These are phyloP conservation scores for Pinus albicaulis DNA, from an alignment of 75 land plant species.

Conservation along the genomic window DNA sequence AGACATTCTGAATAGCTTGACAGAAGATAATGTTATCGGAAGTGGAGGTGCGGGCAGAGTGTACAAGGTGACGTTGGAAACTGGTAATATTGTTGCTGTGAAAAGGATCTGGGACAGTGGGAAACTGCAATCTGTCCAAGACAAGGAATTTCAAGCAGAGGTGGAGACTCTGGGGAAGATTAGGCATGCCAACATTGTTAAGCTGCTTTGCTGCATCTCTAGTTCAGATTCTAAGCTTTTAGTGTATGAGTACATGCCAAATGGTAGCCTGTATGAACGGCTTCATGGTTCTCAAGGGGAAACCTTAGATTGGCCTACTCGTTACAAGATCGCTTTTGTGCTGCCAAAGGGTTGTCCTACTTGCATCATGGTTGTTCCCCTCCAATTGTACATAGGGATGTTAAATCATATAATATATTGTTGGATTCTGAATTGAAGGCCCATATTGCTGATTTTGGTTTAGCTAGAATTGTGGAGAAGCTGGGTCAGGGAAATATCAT, in stretches of 20 bases:
- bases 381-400: slow-evolving; percentile 61
- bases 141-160: slow-evolving; percentile 55
- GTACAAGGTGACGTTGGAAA: slow-evolving; percentile 26
- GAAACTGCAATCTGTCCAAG: slow-evolving; percentile 11
- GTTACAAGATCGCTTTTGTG: slow-evolving; percentile 45
- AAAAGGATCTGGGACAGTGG: slow-evolving; percentile 31
- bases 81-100: slow-evolving; percentile 41
- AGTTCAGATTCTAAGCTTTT: slow-evolving; percentile 53
- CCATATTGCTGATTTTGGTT: slow-evolving; percentile 67
- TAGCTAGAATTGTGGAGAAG: slow-evolving; percentile 36
- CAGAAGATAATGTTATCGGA: slow-evolving; percentile 65
- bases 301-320: slow-evolving; percentile 51
- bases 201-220: slow-evolving; percentile 73
- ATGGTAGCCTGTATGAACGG: slow-evolving; percentile 64
- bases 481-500: slow-evolving; percentile 48
- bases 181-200: slow-evolving; percentile 75
- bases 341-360: slow-evolving; percentile 61
- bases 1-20: slow-evolving; percentile 35
- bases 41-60: slow-evolving; percentile 77
- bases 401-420: slow-evolving; percentile 71
- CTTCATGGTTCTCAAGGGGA: slow-evolving; percentile 41
- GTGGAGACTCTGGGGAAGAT: slow-evolving; percentile 54
- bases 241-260: slow-evolving; percentile 24
- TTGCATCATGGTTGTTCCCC: slow-evolving; percentile 73
- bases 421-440: slow-evolving; percentile 45